phyloP scores from a whole-genome alignment of 2,329 filamentous ascomycete species.

The Zalaria obscura region DNA sequence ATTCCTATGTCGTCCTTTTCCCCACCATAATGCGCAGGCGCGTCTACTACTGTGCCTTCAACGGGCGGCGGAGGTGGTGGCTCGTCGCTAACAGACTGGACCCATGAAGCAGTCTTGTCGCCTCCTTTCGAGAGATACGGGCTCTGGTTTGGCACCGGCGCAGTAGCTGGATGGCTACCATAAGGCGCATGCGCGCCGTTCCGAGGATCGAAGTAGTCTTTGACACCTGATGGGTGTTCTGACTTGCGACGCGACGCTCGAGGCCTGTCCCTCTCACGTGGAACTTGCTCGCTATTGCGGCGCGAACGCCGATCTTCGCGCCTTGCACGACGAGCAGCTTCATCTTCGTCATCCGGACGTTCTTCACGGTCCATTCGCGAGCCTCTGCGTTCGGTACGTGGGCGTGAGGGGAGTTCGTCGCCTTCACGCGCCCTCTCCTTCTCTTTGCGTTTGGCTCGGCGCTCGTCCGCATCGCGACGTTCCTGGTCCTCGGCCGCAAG shows the following conservation, averaged over 20 bases:
- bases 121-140: constrained; percentile 20
- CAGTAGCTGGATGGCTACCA: constrained; percentile 6
- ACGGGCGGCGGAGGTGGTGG: constrained; percentile 31
- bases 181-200: constrained; percentile 18
- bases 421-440: constrained; percentile 9
- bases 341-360: constrained; percentile 6
- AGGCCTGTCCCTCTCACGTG: constrained; percentile 5
- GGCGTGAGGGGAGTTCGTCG: constrained; percentile 6
- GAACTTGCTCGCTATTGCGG: constrained; percentile 2
- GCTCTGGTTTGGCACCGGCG: constrained; percentile 13
- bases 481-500: constrained; percentile 13
- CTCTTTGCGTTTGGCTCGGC: constrained; percentile 4
- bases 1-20: constrained; percentile 11
- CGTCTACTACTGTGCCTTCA: constrained; percentile 33
- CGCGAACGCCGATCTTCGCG: constrained; percentile 13
- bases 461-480: constrained; percentile 5
- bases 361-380: neutral
- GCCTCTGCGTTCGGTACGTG: neutral
- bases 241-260: constrained; percentile 15
- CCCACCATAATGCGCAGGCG: constrained; percentile 15
- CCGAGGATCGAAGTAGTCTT: constrained; percentile 30
- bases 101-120: constrained; percentile 38
- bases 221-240: constrained; percentile 20
- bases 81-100: constrained; percentile 29
- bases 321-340: constrained; percentile 11